These are phyloP conservation scores for Cornus kousa DNA, from an alignment of 148 eudicot genomes.

Conservation along the genomic window DNA sequence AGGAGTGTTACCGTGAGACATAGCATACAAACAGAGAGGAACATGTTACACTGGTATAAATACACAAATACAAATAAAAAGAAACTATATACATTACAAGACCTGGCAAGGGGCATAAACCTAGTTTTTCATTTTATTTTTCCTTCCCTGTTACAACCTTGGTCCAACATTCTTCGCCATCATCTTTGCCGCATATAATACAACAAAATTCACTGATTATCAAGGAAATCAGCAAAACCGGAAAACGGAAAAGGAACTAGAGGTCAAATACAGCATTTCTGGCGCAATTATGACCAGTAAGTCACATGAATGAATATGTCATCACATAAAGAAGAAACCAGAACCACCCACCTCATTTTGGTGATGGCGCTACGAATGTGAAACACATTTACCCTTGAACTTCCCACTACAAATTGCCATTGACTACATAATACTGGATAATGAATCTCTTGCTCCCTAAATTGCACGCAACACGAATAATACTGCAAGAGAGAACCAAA, in stretches of 20 bases:
- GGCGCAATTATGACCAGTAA: background rate
- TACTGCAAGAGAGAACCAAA: conserved; percentile 36
- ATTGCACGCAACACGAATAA: conserved; percentile 29
- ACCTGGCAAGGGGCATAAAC: conserved; percentile 1
- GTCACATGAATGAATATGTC: background rate
- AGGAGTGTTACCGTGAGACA: too few relatives aligned
- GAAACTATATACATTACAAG: background rate
- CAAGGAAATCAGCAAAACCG: conserved; percentile 6
- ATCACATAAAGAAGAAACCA: background rate
- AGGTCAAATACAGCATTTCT: background rate
- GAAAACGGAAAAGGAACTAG: background rate
- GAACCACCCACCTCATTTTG: background rate
- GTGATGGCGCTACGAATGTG: background rate
- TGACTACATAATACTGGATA: background rate
- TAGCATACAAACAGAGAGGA: background rate
- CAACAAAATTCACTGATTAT: background rate
- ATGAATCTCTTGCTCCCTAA: conserved; percentile 13
- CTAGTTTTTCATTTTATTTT: background rate
- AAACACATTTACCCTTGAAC: background rate
- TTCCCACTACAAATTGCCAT: background rate
- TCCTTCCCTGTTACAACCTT: background rate
- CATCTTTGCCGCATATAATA: background rate
- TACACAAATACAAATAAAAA: background rate
- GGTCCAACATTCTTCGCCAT: background rate
- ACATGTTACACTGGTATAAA: background rate